Evolutionary conservation across 148 eudicot genomes (phyloP), one percentile per base, ranked within the genome.

Genomic region (Nyssa sinensis): DNA sequence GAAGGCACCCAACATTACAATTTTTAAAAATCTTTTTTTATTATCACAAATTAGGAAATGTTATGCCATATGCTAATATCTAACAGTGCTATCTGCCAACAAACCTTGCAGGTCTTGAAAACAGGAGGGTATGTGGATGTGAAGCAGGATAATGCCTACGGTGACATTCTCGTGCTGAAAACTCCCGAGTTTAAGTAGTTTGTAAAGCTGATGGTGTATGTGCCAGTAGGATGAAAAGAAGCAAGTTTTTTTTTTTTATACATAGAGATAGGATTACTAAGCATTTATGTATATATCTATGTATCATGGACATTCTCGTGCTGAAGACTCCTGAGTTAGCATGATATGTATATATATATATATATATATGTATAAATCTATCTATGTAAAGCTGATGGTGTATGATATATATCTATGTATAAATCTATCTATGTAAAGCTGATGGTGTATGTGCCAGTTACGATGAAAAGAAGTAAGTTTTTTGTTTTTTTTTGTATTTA

Each of bases 301-400:
- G n/a, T n/a, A n/a, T n/a, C n/a, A n/a, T n/a, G n/a, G 90, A 87
- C 65, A 87, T 93, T 65, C 51, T 79, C 28, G 27, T 93, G 28
- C 73, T 60, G 62, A 83, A 85, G 81, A 90, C 96, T 28, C 65
- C 83, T 12, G 81, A 84, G 76, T 69, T 89, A 78, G 76, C 76
- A 72, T 67, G 51, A 34, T 67, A 49, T 34, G n/a, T n/a, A n/a
- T n/a, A n/a, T n/a, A n/a, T n/a, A n/a, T n/a, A n/a, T n/a, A n/a
- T n/a, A n/a, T n/a, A n/a, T n/a, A n/a, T n/a, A n/a, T n/a, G n/a
- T n/a, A n/a, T n/a, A n/a, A n/a, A n/a, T n/a, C n/a, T n/a, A n/a
- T n/a, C n/a, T n/a, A n/a, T n/a, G n/a, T n/a, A n/a, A n/a, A n/a
- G n/a, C n/a, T n/a, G n/a, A n/a, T n/a, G n/a, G n/a, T n/a, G n/a